phyloP scores from a whole-genome alignment of 352 stramenopile genomes.

The Thraustochytrium striatum region DNA sequence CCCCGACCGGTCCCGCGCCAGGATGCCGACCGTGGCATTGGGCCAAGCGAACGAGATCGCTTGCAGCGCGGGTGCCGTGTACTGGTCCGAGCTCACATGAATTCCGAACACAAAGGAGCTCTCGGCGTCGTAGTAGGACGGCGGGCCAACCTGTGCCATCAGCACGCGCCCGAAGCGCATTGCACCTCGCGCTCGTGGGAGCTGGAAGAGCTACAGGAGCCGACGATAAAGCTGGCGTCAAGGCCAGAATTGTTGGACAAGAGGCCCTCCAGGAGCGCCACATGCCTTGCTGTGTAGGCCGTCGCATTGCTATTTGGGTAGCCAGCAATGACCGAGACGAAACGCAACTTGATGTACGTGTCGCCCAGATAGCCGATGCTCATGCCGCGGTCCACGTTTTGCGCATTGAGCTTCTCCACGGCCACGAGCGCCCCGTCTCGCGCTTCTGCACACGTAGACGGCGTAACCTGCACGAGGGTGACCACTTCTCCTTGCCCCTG shows the following conservation, averaged over 20 bases:
- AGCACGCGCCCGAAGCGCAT: conserved; percentile 50
- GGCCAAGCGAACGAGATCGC: conserved; percentile 48
- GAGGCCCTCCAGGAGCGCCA: conserved; percentile 46
- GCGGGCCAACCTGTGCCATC: conserved; percentile 55
- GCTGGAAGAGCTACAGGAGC: conserved; percentile 49
- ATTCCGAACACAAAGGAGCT: conserved; percentile 58
- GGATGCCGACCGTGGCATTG: conserved; percentile 43
- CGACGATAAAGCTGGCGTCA: conserved; percentile 53
- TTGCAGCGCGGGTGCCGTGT: conserved; percentile 48
- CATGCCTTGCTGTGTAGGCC: conserved; percentile 50
- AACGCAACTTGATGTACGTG: conserved; percentile 52
- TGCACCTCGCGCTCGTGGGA: conserved; percentile 48
- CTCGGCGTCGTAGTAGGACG: conserved; percentile 51
- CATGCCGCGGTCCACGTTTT: conserved; percentile 47
- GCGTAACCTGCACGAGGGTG: conserved; percentile 49
- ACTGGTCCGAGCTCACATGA: conserved; percentile 55
- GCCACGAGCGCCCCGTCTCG: conserved; percentile 52
- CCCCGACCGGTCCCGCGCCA: conserved; percentile 52
- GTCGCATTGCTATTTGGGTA: conserved; percentile 35
- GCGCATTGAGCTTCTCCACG: conserved; percentile 51
- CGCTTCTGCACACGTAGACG: conserved; percentile 51
- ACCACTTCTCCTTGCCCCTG: not conserved
- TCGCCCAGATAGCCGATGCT: conserved; percentile 54
- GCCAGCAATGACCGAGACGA: conserved; percentile 54
- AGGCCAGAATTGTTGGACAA: conserved; percentile 28